phyloP scores from a whole-genome alignment of 2,329 filamentous ascomycete genomes.

The Ilyonectria robusta region DNA sequence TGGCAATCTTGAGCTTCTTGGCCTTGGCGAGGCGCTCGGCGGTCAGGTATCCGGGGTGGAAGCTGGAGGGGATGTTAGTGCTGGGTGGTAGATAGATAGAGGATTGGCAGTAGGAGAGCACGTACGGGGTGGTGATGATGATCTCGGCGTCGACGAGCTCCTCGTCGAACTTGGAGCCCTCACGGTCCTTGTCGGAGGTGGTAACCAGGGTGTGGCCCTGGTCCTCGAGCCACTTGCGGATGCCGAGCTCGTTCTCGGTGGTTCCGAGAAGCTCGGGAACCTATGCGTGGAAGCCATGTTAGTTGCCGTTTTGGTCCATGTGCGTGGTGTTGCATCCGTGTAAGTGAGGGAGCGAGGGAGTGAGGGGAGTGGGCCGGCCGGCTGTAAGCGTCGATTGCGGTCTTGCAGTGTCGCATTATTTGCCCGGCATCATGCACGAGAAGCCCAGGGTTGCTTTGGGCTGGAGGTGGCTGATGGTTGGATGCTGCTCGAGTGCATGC shows the following conservation, averaged over 20 bases:
- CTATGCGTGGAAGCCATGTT: slow-evolving; percentile 52
- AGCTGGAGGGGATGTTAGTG: slow-evolving; percentile 65
- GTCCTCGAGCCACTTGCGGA: slow-evolving; percentile 97
- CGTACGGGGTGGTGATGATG: slow-evolving; percentile 98
- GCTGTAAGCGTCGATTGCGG: neutral
- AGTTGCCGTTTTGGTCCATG: slow-evolving; percentile 15
- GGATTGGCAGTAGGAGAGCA: neutral
- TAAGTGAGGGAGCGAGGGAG: slow-evolving; percentile 10
- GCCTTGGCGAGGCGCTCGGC: slow-evolving; percentile 96
- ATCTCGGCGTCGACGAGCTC: slow-evolving; percentile 97
- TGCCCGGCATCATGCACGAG: slow-evolving; percentile 12
- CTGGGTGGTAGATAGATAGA: neutral
- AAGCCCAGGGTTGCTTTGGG: slow-evolving; percentile 21
- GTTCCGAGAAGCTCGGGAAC: slow-evolving; percentile 90
- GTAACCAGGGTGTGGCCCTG: slow-evolving; percentile 97
- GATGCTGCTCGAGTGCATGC: slow-evolving; percentile 29
- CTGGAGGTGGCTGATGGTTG: slow-evolving; percentile 42
- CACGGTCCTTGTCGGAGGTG: slow-evolving; percentile 97
- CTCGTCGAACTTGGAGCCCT: slow-evolving; percentile 93
- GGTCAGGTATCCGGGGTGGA: slow-evolving; percentile 98
- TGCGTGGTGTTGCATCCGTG: slow-evolving; percentile 18
- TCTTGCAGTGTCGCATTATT: slow-evolving; percentile 10
- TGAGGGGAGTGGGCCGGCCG: slow-evolving; percentile 12
- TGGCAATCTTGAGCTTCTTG: slow-evolving; percentile 97
- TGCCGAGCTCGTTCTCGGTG: slow-evolving; percentile 97